Conservation (phyloP, 805 yeast species). For the Starmerella apicola region DNA sequence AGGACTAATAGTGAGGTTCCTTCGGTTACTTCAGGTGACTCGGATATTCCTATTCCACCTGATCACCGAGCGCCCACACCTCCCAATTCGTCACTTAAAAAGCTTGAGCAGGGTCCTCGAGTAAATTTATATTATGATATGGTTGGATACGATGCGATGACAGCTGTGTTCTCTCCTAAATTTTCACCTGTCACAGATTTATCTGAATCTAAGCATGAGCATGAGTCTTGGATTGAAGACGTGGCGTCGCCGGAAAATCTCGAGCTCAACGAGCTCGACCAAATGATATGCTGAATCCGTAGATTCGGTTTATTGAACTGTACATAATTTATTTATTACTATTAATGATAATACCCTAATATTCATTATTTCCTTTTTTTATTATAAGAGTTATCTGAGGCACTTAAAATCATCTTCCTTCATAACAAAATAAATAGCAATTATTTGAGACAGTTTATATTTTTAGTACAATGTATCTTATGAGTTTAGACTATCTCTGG, state of each 20-base stretch:
- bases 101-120: not conserved
- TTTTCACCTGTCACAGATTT: not conserved
- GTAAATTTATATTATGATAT: slow-evolving; percentile 25
- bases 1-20: not conserved
- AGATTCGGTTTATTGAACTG: slow-evolving; percentile 1
- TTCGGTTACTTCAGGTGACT: too few relatives aligned
- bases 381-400: too few relatives aligned
- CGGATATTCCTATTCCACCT: too few relatives aligned
- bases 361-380: too few relatives aligned
- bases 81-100: not conserved
- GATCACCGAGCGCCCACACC: not conserved
- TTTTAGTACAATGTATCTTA: too few relatives aligned
- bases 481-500: slow-evolving; percentile 18
- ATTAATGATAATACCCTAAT: not conserved
- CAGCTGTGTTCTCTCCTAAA: slow-evolving; percentile 10
- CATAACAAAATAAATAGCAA: too few relatives aligned
- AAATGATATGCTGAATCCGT: slow-evolving; percentile 16
- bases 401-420: too few relatives aligned
- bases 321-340: slow-evolving; percentile 14
- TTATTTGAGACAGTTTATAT: too few relatives aligned
- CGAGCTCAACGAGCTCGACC: slow-evolving; percentile 23
- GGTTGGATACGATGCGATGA: slow-evolving; percentile 14
- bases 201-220: slow-evolving; percentile 3
- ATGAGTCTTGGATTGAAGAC: slow-evolving; percentile 13
- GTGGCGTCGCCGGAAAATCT: slow-evolving; percentile 22